Base-by-base conservation (phyloP, 345 rosid genomes). In the Linum tenue region DNA sequence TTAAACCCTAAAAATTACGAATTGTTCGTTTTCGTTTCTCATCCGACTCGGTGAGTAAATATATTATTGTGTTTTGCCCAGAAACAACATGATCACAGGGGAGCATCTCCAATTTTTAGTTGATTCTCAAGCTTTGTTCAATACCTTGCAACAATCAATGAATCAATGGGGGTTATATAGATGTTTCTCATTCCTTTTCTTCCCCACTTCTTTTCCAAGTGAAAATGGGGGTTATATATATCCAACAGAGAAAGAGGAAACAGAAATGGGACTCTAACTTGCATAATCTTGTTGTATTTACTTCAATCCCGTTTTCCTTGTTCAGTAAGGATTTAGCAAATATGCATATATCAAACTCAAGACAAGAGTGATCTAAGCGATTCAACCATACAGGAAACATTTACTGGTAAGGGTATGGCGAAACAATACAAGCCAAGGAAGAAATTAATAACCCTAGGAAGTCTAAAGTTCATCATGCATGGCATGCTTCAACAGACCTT, bases 401-500 rank as follows among this genome's bases (percentile, higher is more conserved):
- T 22, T 22, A 22, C 31, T 22, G 31, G 31, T 22, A 22, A 22
- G 31, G 31, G 31, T 22, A 22, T 22, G 31, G 31, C 31, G 31
- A 22, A 22, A 22, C 31, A 22, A 22, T 22, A 22, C 31, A 22
- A 22, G 31, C 31, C 31, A 22, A 22, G 31, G 31, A 22, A 22
- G 31, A 22, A 22, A 22, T 22, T 22, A 22, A 22, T 22, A 22
- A 22, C 31, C 31, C 31, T 22, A 22, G 40, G 2, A 59, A 17
- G 40, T 12, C 81, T 67, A 92, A 63, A 90, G 96, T 82, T 92
- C 98, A 64, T 87, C 94, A 3, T 77, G 89, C 82, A 76, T 80
- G 41, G 72, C 80, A 70, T 56, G 78, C 61, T 76, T 81, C 14
- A 78, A 59, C 9, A 87, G 92, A 60, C 63, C 65, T 65, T 78